phyloP scores from a whole-genome alignment of 345 rosid species.

The Eucalyptus microcorys region DNA sequence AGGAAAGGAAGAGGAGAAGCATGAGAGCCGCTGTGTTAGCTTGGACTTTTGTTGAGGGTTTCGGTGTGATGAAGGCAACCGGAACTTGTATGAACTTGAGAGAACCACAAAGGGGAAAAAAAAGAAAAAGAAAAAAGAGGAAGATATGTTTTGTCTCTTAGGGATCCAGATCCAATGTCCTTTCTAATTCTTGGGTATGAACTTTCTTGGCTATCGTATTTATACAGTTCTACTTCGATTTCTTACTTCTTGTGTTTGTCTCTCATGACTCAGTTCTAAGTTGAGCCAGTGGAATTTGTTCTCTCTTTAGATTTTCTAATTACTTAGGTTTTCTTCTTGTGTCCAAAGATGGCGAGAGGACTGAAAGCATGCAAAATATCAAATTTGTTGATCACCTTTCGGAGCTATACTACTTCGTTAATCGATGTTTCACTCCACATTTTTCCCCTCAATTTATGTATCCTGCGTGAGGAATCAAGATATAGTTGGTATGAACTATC shows the following conservation, averaged over 20 bases:
- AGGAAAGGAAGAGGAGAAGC: conserved; percentile 14
- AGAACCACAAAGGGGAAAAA: neutral
- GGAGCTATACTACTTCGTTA: neutral
- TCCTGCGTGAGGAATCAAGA: neutral
- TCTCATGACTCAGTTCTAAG: neutral
- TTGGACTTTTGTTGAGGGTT: neutral
- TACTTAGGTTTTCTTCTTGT: neutral
- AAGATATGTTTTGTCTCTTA: neutral
- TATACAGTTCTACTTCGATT: neutral
- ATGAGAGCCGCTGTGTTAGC: neutral
- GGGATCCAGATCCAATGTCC: neutral
- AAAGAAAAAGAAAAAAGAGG: neutral
- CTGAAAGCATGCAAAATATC: neutral
- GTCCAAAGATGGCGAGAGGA: neutral
- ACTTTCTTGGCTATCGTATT: neutral
- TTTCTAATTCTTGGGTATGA: neutral
- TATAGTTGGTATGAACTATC: neutral
- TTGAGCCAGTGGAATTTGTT: neutral
- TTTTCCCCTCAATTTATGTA: neutral
- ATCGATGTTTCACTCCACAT: neutral
- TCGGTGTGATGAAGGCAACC: neutral
- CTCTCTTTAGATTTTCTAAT: neutral
- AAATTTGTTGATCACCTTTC: neutral
- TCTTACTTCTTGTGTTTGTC: neutral
- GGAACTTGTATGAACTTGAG: neutral